Conservation (phyloP, 139 green algal genomes). For the Micromonas pusilla region DNA sequence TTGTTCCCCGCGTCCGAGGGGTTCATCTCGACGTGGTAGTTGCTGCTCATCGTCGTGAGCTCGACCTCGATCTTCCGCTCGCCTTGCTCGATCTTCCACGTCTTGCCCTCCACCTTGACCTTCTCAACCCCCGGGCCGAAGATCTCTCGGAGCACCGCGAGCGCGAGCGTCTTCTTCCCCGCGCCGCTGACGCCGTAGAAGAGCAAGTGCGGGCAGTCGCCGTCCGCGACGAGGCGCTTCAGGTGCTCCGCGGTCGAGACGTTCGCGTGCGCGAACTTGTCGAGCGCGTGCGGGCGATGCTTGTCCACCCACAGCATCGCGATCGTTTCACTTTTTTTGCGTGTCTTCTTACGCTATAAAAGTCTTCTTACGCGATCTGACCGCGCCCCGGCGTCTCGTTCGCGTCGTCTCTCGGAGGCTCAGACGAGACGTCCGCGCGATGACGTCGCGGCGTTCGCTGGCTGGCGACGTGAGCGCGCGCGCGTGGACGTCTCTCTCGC, state of each 20-base stretch:
- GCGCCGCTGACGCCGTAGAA: conserved; percentile 91
- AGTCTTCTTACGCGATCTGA: neutral
- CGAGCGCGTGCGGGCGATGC: conserved; percentile 75
- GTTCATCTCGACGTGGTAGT: conserved; percentile 93
- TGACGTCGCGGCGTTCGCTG: neutral
- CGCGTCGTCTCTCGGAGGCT: neutral
- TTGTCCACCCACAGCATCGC: conserved; percentile 55
- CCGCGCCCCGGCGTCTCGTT: no score
- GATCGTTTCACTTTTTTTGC: neutral
- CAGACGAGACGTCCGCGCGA: neutral
- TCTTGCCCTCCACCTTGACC: conserved; percentile 80
- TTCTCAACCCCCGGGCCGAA: conserved; percentile 89
- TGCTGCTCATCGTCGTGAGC: conserved; percentile 78
- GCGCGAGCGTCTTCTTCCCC: conserved; percentile 93
- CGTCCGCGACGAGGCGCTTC: conserved; percentile 70
- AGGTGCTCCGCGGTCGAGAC: conserved; percentile 65
- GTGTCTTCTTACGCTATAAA: neutral
- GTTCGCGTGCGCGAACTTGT: conserved; percentile 68
- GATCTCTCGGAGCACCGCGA: conserved; percentile 81
- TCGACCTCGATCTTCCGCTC: conserved; percentile 88
- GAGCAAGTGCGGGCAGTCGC: conserved; percentile 82
- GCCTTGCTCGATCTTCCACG: conserved; percentile 76
- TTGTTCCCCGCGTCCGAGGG: conserved; percentile 85
- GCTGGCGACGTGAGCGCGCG: no score
- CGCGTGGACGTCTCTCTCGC: no score